Base-by-base conservation (phyloP, 1,139 yeast species). In the Protomyces inundatus region DNA sequence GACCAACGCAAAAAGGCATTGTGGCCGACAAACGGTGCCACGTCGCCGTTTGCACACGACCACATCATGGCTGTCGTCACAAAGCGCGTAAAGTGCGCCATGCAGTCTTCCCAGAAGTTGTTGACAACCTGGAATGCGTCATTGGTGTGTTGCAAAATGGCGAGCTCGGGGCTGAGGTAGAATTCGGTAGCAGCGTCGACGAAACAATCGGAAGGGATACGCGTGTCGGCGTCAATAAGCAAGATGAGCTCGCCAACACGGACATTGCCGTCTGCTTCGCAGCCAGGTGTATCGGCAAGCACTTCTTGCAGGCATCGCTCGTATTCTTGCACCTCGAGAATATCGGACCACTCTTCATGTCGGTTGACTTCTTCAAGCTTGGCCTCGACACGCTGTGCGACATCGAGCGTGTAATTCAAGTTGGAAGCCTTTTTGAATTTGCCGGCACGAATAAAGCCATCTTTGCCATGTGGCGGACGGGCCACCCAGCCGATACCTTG, bases 151-250 rank as follows among this genome's bases (percentile, higher is more conserved):
- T 66, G 67, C 42, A 66, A 37, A 32, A 67, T 66, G 2, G 68
- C 68, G 4, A 66, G 64, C 34, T 67, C 68, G 12, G 68, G 68
- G 5, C 66, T 61, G 39, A 61, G 56, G 45, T 66, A 60, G 48
- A 66, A 66, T 50, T 66, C 68, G 2, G 67, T 65, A 7, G 68
- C 68, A 5, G 68, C 68, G 33, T 67, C 68, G 12, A 64, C 62
- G 54, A 67, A 66, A 42, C 68, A 66, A 37, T 66, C 68, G n/a
- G 59, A 62, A 4, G 68, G 67, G 9, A 66, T 63, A 32, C 68
- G 65, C 10, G 68, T 67, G 50, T 67, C 68, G 16, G 68, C 67
- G 40, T 67, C 68, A 36, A 67, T 61, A 33, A 66, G 63, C 16
- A 67, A 58, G 14, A 67, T 65, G 34, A 67, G 30, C 35, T 67